Evolutionary conservation across 176 grass and related monocot genomes (phyloP), one percentile per base, ranked within the genome.

Genomic region (Eleusine coracana): DNA sequence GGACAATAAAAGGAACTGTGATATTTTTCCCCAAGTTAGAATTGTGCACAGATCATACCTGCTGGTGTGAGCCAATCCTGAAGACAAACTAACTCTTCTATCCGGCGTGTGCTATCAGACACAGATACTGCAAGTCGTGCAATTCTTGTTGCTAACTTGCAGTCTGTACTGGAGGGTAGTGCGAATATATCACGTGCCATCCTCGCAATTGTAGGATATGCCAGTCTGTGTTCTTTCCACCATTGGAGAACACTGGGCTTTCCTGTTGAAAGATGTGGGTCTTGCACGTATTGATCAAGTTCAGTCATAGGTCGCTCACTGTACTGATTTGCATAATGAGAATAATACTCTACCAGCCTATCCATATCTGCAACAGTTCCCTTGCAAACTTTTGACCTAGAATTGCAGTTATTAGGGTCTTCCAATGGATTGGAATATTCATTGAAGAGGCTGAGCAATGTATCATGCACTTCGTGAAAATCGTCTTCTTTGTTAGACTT

Each of bases 131-230:
- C 44, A 46, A 46, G 44, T 46, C 11, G 44, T 46, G 44, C 44
- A 46, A 46, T 46, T 46, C 44, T 85, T 85, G 16, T 77, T 81
- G 64, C 77, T 77, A 42, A 63, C 21, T 68, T 59, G 71, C 44
- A 71, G 10, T 81, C 42, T 15, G 13, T 81, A 46, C 64, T 70
- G 11, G 50, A 23, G 21, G 82, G 77, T 38, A 81, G 68, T 66
- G 87, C 77, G n/a, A 85, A 48, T 39, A 85, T 55, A 66, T 85
- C 77, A 8, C 72, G 20, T 11, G 77, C 87, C 77, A 85, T 81
- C 71, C 23, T 56, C 10, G 77, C 77, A 34, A 85, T 17, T 14
- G 55, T 89, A 37, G 44, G 71, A 65, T 81, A 71, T 1, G 56
- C 76, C 64, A 64, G 18, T 5, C 49, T 71, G 52, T 81, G 71